Evolutionary conservation across 2,329 filamentous ascomycete genomes (phyloP), one percentile per base, ranked within the genome.

Genomic region (Arthrobotrys entomopaga): DNA sequence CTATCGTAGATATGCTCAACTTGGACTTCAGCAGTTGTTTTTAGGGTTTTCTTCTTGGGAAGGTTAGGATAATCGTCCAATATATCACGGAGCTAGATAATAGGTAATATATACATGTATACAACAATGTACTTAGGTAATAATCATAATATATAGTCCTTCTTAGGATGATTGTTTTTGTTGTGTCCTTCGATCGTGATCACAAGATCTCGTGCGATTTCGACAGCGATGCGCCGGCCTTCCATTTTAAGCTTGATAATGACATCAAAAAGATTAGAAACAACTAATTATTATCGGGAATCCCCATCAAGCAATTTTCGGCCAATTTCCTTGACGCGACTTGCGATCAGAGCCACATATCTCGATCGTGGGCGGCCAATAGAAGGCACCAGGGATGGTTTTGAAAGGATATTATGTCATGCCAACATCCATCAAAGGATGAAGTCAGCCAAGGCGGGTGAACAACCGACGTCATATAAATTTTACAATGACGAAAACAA

Each of bases 1-100:
- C 70, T 5, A 74, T 74, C 53, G 70, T 74, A 15, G 70, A 74
- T 54, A 74, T 74, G 70, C 29, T 74, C 50, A 74, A 74, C 53
- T 61, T 74, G 15, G 70, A 74, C 49, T 74, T 74, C 43, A 74
- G 70, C 46, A 74, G 70, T 16, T 74, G 70, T 19, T 74, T 74
- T 58, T 74, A 43, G 53, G 16, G 3, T 50, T 34, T 34, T 7
- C 29, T 34, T 34, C 10, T 34, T 19, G 46, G 46, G 46, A 50
- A 50, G 46, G 46, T 50, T 34, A 5, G 10, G 29, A 2, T 34
- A 34, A 7, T 34, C 29, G 10, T 34, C 29, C 29, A 34, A 34
- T 34, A 5, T 34, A 8, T 10, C 29, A 34, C 29, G 29, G 29
- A 34, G 29, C 29, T 8, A 34, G 29, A 34, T 34, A 34, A 29